Conservation (phyloP, 2,329 filamentous ascomycete species). For the Aureobasidium sp. region DNA sequence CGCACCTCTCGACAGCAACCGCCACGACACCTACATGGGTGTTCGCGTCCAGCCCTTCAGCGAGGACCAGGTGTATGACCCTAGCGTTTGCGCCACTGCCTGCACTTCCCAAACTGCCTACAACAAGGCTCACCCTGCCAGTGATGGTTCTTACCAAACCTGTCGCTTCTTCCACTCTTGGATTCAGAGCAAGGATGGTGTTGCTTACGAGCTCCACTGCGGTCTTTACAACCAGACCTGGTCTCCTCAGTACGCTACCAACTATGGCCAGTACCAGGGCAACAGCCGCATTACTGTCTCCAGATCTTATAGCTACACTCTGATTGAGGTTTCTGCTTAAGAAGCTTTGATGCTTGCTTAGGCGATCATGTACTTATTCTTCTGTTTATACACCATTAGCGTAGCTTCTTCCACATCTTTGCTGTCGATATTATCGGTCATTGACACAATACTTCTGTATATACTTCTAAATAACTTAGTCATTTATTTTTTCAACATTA, state of each 20-base stretch:
- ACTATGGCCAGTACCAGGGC: conserved; percentile 19
- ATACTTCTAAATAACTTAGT: neutral
- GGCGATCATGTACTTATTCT: too few relatives aligned
- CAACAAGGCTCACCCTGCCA: conserved; percentile 21
- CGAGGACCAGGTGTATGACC: conserved; percentile 18
- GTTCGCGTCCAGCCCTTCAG: conserved; percentile 13
- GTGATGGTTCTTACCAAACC: conserved; percentile 17
- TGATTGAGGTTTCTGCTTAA: conserved; percentile 10
- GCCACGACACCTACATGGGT: conserved; percentile 21
- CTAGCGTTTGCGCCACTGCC: conserved; percentile 22
- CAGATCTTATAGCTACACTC: conserved; percentile 16
- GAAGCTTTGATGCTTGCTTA: neutral
- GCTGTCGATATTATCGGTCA: conserved; percentile 1
- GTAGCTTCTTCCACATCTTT: neutral
- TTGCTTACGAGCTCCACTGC: conserved; percentile 33
- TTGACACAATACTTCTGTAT: neutral
- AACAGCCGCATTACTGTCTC: conserved; percentile 16
- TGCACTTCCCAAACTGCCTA: conserved; percentile 22
- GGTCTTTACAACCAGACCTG: conserved; percentile 28
- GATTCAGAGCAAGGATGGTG: conserved; percentile 33
- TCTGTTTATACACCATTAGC: too few relatives aligned
- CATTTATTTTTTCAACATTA: too few relatives aligned
- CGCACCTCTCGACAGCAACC: conserved; percentile 20
- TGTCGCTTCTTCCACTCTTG: conserved; percentile 33
- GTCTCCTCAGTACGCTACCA: conserved; percentile 20